Evolutionary conservation across 768 basidiomycete species (phyloP), one percentile per base, ranked within the genome.

Genomic region (Kwoniella shandongensis): DNA sequence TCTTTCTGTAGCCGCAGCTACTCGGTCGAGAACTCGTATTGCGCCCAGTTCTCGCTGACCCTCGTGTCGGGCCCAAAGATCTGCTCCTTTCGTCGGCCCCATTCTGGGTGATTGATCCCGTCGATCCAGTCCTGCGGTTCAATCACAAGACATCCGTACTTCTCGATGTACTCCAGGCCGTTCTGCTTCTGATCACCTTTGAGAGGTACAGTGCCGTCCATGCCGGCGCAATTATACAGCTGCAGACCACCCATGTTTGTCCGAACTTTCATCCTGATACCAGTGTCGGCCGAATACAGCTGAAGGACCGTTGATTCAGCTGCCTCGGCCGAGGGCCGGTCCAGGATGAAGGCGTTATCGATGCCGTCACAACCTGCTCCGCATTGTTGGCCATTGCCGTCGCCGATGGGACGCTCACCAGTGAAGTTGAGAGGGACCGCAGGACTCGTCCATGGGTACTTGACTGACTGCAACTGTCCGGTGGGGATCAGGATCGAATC

Each of bases 401-500:
- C 61, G 6, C 42, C 26, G 41, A 68, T 63, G 18, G 48, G 50
- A 41, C 59, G 57, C 2, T 55, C 58, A 0, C 20, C 27, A 10
- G 67, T 65, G 32, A 68, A 68, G 46, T 68, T 55, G n/a, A 68
- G 55, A 12, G 52, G 49, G 22, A 56, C 44, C 1, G 53, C 35
- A 18, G 57, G 52, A 11, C 26, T 45, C 8, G 35, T 35, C 52
- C 45, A 59, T 4, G 66, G 56, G 10, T 40, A 40, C 44, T 42
- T 48, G 23, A 70, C 57, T 4, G 58, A 56, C 11, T 22, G 27
- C n/a, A 66, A 44, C 10, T 40, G 62, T 25, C 71, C 71, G 7
- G 71, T 73, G 3, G 71, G 71, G 45, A 66, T 54, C 20, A 64
- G 49, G 63, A 73, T 67, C 13, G 50, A 23, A 41, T 73, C 71